Conservation (phyloP, 768 basidiomycete species). For the Agaricus subrufescens region DNA sequence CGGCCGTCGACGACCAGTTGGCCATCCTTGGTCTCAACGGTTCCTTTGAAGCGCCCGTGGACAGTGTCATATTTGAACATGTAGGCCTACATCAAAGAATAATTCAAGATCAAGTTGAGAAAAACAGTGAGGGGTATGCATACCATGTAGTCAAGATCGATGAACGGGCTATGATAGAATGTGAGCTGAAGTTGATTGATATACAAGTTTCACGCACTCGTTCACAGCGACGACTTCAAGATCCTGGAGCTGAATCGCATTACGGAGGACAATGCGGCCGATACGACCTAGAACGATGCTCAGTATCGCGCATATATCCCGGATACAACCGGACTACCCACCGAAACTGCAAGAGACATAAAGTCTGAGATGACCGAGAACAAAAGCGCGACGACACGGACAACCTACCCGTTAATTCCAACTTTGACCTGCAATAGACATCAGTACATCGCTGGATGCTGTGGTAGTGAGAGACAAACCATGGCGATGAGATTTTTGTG, state of each 20-base stretch:
- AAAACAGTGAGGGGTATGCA: conserved; percentile 13
- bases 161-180: conserved; percentile 74
- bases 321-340: conserved; percentile 29
- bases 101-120: background rate
- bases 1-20: conserved; percentile 75
- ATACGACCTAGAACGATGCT: conserved; percentile 73
- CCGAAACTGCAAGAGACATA: conserved; percentile 57
- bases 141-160: conserved; percentile 95
- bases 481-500: conserved; percentile 15
- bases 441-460: no score
- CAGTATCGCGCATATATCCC: background rate
- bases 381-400: background rate
- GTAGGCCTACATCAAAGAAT: conserved; percentile 62
- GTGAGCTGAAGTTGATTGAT: background rate
- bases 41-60: conserved; percentile 89
- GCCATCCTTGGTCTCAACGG: conserved; percentile 76
- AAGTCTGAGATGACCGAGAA: conserved; percentile 4
- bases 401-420: conserved; percentile 88
- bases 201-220: conserved; percentile 54
- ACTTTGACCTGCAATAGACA: conserved; percentile 59
- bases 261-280: conserved; percentile 96
- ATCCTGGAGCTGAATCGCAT: conserved; percentile 73
- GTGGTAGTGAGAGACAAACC: conserved; percentile 14
- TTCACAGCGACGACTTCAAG: conserved; percentile 92
- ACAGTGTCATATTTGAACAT: conserved; percentile 98